A percentile compares a stretch with the other conserved stretches of the same genome.
Conservation (phyloP, 106 monocot species). For the Amphibolis antarctica region DNA sequence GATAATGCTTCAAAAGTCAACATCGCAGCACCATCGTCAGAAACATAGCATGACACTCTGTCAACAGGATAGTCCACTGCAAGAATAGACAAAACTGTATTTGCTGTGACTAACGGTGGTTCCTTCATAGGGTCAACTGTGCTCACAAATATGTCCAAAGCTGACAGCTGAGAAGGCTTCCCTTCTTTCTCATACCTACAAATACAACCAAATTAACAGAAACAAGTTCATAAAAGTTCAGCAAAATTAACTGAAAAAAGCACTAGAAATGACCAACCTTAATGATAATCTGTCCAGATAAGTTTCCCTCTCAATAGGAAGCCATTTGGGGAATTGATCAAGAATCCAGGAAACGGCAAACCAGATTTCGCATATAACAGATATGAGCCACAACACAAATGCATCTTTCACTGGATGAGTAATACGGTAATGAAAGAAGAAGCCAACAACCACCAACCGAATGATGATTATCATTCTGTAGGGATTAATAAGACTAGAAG, state of each 20-base stretch:
- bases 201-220: neutral
- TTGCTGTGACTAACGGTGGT: slow-evolving; percentile 67
- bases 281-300: slow-evolving; percentile 58
- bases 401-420: slow-evolving; percentile 67
- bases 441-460: slow-evolving; percentile 60
- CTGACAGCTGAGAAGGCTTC: slow-evolving; percentile 37
- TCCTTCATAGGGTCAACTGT: slow-evolving; percentile 75
- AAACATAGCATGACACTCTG: slow-evolving; percentile 58
- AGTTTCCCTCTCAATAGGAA: slow-evolving; percentile 74
- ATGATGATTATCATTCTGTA: slow-evolving; percentile 75
- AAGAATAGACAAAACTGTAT: slow-evolving; percentile 65
- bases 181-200: slow-evolving; percentile 77
- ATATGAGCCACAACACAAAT: slow-evolving; percentile 55
- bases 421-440: slow-evolving; percentile 75
- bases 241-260: neutral
- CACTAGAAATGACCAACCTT: slow-evolving; percentile 27
- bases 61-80: slow-evolving; percentile 73
- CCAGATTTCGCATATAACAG: slow-evolving; percentile 81
- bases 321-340: slow-evolving; percentile 87
- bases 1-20: slow-evolving; percentile 21
- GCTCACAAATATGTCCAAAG: slow-evolving; percentile 60
- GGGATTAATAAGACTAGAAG: slow-evolving; percentile 64
- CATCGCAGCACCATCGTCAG: slow-evolving; percentile 25
- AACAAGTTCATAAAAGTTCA: neutral
- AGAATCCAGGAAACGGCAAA: slow-evolving; percentile 84